Evolutionary conservation across 345 rosid species (phyloP).

Genomic region (Kandelia obovata): DNA sequence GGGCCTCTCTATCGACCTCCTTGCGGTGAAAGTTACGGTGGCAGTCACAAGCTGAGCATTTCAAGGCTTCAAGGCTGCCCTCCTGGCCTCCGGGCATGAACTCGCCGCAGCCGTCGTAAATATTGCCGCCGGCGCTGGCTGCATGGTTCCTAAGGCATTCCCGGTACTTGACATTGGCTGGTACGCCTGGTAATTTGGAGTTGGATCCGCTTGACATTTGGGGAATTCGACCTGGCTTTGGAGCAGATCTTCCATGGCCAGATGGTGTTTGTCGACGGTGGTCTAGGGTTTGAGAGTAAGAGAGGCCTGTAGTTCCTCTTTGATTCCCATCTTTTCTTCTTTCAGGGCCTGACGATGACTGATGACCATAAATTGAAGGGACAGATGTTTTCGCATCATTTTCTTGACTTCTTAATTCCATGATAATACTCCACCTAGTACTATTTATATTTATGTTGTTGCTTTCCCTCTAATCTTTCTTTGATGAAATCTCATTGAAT

Average conservation of each 20-base stretch:
- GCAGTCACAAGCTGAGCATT: constrained; percentile 92
- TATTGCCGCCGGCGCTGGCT: constrained; percentile 76
- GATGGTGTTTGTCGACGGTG: constrained; percentile 32
- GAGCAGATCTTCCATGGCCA: constrained; percentile 37
- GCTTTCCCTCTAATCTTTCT: no score
- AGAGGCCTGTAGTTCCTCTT: constrained; percentile 38
- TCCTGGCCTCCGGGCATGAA: constrained; percentile 95
- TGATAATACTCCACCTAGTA: neutral
- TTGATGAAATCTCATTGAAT: no score
- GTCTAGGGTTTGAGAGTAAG: constrained; percentile 75
- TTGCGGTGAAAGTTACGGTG: constrained; percentile 95
- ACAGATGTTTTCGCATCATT: constrained; percentile 34
- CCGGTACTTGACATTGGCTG: constrained; percentile 45
- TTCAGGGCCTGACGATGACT: constrained; percentile 32
- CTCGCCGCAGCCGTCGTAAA: constrained; percentile 92
- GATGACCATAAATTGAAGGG: constrained; percentile 25
- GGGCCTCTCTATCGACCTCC: constrained; percentile 56
- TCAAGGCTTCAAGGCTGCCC: constrained; percentile 73
- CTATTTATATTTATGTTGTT: no score
- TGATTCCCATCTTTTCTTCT: constrained; percentile 46
- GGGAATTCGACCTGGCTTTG: constrained; percentile 10
- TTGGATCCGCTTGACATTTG: constrained; percentile 30
- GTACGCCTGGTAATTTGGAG: constrained; percentile 17
- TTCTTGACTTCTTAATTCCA: constrained; percentile 48
- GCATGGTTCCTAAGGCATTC: constrained; percentile 95